These are phyloP conservation scores for Echinosophora koreensis DNA, from an alignment of 306 rosid genomes.

Conservation along the genomic window DNA sequence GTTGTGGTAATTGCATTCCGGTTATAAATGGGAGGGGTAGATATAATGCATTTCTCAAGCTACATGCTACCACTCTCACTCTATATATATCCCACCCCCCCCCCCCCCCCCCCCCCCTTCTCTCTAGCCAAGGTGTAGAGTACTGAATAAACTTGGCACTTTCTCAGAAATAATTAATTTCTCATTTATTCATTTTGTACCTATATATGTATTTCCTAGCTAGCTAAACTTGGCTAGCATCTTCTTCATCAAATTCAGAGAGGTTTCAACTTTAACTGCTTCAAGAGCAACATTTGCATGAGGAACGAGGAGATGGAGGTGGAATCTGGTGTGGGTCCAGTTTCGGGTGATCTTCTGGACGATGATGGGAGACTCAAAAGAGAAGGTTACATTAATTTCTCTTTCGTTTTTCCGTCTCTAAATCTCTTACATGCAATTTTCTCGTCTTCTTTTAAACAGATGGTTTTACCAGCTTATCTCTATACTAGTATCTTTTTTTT, in stretches of 20 bases:
- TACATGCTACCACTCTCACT: no score
- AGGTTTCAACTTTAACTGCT: background rate
- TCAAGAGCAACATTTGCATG: slow-evolving; percentile 4
- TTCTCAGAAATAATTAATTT: background rate
- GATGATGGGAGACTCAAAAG: slow-evolving; percentile 55
- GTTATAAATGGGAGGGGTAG: no score
- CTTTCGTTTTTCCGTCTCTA: background rate
- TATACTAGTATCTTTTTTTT: no score
- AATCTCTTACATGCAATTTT: background rate
- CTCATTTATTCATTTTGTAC: no score
- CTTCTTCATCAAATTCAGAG: background rate
- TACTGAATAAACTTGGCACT: no score
- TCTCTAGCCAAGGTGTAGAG: no score
- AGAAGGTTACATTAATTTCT: slow-evolving; percentile 39
- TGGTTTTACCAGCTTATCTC: no score
- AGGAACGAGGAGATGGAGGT: background rate
- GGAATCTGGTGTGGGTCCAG: slow-evolving; percentile 1
- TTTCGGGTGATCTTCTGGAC: slow-evolving; percentile 34
- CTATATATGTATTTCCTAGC: background rate
- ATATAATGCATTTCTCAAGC: no score
- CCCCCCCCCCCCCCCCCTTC: no score
- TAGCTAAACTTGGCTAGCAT: background rate
- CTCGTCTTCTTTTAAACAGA: no score
- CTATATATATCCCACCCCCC: no score
- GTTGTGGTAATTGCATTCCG: no score